Base-by-base conservation (phyloP, 306 rosid genomes). In the Lathyrus oleraceus region DNA sequence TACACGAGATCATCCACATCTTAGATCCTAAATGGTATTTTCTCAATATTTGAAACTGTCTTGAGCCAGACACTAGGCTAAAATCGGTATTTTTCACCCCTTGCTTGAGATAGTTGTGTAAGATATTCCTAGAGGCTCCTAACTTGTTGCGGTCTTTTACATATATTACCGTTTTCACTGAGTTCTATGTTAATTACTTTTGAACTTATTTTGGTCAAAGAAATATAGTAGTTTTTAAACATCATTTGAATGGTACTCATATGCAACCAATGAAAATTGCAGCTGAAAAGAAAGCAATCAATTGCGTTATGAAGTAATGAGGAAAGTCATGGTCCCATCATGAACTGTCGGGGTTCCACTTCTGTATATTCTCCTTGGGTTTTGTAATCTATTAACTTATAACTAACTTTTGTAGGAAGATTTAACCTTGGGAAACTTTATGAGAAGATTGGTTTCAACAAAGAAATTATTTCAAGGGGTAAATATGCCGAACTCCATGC, bases 371-470 rank as follows among this genome's bases (percentile, higher is more conserved):
- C 39, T 71, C 39, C 62, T 19, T 65, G 21, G 48, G 51, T 65
- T 65, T 30, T 53, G 49, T 70, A 47, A n/a, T n/a, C 39, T 32
- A 61, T 30, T 60, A 49, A 44, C 52, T 53, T 78, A 17, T 63
- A 58, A 19, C 15, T 38, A 83, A 65, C 71, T 57, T 45, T 78
- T 72, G 57, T 64, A 90, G 98, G 92, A 70, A 94, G 85, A 73
- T 75, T 94, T 69, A 94, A 87, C 82, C 81, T 94, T 75, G 96
- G 86, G 76, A 87, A 88, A 62, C 87, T 94, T 49, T 94, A 90
- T 80, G 97, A 90, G 89, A 94, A 83, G 92, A 88, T 94, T 83
- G 98, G 98, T 57, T 90, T 90, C 83, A 90, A 88, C 83, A 94
- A 90, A 76, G 96, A 94, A 85, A 81, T 88, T 69, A 81, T 94